Percentiles rank a stretch among this genome's conserved stretches.
Conservation (phyloP, 768 basidiomycete species). For the Suillus sp. region DNA sequence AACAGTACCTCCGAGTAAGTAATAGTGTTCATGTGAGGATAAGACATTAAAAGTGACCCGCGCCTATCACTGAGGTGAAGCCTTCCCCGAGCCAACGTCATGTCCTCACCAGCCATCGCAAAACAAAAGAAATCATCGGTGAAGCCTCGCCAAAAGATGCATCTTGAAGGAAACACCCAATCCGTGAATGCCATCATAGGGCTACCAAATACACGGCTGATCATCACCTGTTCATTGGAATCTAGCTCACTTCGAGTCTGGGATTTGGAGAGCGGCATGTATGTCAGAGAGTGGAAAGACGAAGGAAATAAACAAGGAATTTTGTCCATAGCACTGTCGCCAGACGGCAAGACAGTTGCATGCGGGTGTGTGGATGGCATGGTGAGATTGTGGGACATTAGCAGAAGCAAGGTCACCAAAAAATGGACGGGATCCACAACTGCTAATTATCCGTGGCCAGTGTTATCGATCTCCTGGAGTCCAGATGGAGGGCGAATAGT, state of each 20-base stretch:
- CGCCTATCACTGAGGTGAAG: neutral
- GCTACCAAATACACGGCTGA: neutral
- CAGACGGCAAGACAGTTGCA: constrained; percentile 4
- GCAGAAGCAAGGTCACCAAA: neutral
- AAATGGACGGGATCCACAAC: neutral
- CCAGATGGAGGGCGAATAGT: neutral
- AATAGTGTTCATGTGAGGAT: neutral
- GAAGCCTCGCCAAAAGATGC: neutral
- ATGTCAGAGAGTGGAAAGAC: neutral
- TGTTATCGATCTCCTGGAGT: neutral
- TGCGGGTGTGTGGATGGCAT: constrained; percentile 11
- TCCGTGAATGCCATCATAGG: neutral
- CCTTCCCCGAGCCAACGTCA: neutral
- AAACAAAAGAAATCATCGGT: neutral
- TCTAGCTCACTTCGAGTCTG: neutral
- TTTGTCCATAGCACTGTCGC: neutral
- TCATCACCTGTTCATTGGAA: neutral
- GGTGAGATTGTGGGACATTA: constrained; percentile 8
- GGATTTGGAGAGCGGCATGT: neutral
- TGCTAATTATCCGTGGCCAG: neutral
- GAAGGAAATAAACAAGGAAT: neutral
- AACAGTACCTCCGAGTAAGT: neutral
- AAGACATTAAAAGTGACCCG: neutral
- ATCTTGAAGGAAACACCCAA: neutral
- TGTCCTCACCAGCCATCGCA: neutral